These are phyloP conservation scores for Scleroderma citrinum DNA, from an alignment of 768 basidiomycete genomes.

Conservation along the genomic window DNA sequence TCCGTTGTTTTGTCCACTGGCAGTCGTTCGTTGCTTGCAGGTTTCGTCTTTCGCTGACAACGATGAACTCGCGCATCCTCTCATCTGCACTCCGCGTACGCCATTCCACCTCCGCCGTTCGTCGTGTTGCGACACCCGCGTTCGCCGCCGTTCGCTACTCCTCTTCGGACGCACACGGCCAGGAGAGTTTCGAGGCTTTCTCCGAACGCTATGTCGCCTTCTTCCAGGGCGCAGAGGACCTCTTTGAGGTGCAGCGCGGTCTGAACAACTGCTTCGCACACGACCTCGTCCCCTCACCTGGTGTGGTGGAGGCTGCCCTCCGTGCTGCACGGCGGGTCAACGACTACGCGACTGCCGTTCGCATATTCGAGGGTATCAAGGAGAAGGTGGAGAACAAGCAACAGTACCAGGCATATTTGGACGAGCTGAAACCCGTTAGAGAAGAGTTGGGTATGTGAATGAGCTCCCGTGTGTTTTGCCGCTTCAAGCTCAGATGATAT, in stretches of 20 bases:
- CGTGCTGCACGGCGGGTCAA: slow-evolving; percentile 87
- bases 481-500: not conserved
- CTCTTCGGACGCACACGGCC: slow-evolving; percentile 59
- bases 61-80: slow-evolving; percentile 1
- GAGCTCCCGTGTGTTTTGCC: not conserved
- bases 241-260: slow-evolving; percentile 98
- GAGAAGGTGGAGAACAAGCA: slow-evolving; percentile 98
- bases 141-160: slow-evolving; percentile 33
- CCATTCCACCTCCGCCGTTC: slow-evolving; percentile 38
- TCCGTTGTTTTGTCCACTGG: no score
- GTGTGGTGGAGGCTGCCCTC: slow-evolving; percentile 82
- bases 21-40: not conserved
- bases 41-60: not conserved
- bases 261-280: slow-evolving; percentile 99
- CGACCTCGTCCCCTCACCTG: slow-evolving; percentile 85
- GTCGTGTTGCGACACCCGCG: slow-evolving; percentile 38
- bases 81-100: slow-evolving; percentile 38
- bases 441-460: slow-evolving; percentile 78
- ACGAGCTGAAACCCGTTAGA: slow-evolving; percentile 81
- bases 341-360: slow-evolving; percentile 95
- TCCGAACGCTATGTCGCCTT: slow-evolving; percentile 90
- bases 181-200: slow-evolving; percentile 93
- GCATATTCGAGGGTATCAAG: slow-evolving; percentile 92
- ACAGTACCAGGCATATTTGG: slow-evolving; percentile 91
- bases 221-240: slow-evolving; percentile 88